Evolutionary conservation across 1,284 basidiomycete species (phyloP), one percentile per base, ranked within the genome.

Genomic region (Cutaneotrichosporon cutaneum): DNA sequence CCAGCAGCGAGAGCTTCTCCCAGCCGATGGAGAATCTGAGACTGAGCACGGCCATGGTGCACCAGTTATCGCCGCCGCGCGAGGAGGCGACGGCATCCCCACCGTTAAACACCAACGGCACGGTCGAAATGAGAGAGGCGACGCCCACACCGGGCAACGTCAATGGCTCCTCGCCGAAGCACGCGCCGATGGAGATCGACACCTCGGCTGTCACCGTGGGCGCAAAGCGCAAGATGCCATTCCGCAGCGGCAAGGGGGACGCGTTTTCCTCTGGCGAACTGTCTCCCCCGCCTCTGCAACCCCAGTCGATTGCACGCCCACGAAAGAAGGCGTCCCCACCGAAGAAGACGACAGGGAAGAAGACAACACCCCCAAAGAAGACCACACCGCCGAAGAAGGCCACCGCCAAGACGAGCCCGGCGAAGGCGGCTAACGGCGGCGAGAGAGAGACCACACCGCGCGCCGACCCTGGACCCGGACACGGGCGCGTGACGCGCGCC

Each of bases 11-110:
- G 18, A 69, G 68, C 58, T 77, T 75, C 52, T 74, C 71, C 1
- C 76, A 76, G 58, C 73, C 73, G 0, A 68, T 78, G 69, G 66
- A 66, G 22, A 68, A 71, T 21, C 56, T 78, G n/a, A 65, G 68
- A 21, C 59, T 78, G 7, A 56, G 50, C 54, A 61, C 61, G 30
- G 51, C 52, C 21, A 36, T 26, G 21, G 21, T 54, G 24, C 39
- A 36, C 52, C 33, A 35, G 13, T 54, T 54, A 54, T 54, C 52
- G 2, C 52, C 52, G 14, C 21, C 52, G 7, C 52, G 52, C 18
- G 52, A 54, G 35, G 52, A 54, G 52, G 52, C 52, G 22, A 54
- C 52, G 22, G 52, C 52, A 10, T 54, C 52, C 10, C 52, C 52
- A 3, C n/a, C 30, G n/a, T 30, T 21, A 21, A 8, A 11, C 21